Evolutionary conservation across 768 basidiomycete species (phyloP), one percentile per base, ranked within the genome.

Genomic region (Leccinum subgranulosum): DNA sequence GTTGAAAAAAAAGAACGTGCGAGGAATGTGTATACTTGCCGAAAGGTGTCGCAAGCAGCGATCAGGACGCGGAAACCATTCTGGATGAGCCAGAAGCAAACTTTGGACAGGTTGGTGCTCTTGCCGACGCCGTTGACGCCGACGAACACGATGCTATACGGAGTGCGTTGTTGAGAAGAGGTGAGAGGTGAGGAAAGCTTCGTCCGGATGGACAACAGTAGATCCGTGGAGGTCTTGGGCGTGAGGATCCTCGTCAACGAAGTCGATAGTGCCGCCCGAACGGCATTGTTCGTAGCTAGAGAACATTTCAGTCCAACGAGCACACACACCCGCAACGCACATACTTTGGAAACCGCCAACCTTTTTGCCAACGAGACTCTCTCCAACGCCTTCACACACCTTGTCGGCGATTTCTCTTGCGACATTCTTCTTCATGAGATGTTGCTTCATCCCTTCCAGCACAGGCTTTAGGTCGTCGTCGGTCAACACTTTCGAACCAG

Each of bases 91-190:
- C 97, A 99, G 76, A 98, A 99, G 74, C 94, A 95, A 51, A 99
- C 96, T 77, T 99, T 99, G 45, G 90, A 92, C 43, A 99, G 76
- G 73, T 98, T 99, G 6, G 97, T 98, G 65, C 93, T 96, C 78
- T 99, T 99, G 31, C 97, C 97, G 25, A 99, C 97, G 25, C 97
- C 97, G 68, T 99, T 99, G 36, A 99, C 97, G 14, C 97, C 97
- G 43, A 98, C 94, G 70, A 99, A 99, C 0, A 94, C 88, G 66
- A 99, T 90, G 65, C 86, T 86, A 73, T 98, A 98, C 0, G 96
- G 96, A 65, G 85, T 78, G 10, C 90, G 84, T 66, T 88, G 87
- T 66, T 89, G 87, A 29, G 83, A 84, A 10, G 91, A 87, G 3
- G 89, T 75, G 27, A 92, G 71, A 19, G 88, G 84, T 0, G 88